Evolutionary conservation across 2,329 filamentous ascomycete species (phyloP), one percentile per base, ranked within the genome.

Genomic region (Scopulariopsis brevicaulis): DNA sequence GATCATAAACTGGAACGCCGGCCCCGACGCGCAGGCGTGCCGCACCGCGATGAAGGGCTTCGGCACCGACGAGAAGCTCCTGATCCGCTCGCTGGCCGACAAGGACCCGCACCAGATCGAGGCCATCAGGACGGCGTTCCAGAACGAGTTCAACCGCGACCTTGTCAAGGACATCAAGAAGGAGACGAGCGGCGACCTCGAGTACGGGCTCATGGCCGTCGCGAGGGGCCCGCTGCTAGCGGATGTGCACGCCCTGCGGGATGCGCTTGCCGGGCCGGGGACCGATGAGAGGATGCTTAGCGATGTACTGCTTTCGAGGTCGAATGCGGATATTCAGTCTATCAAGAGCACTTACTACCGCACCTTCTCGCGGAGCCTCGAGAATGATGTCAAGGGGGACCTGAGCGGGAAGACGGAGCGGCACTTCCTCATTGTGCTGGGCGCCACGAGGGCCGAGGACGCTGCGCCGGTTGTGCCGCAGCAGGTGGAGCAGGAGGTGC

Each of bases 41-140:
- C 83, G 90, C 57, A 81, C 81, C 64, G 90, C 93, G 2, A 96
- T 96, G 90, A 96, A 96, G 71, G 91, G 91, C 0, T 89, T 96
- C 61, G 93, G 92, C 37, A 96, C 92, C 0, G 84, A 97, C 65
- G 92, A 96, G 70, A 86, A 84, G 65, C 71, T 80, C 0, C 74
- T 97, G 18, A 92, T 96, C 62, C 74, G 77, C 2, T 74, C 86
- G 3, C 75, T 97, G 10, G 74, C 86, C 2, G 81, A 78, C 63
- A 86, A 91, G 62, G 89, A 95, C 62, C 87, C 92, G 1, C 75
- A 91, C 4, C 89, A 96, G 68, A 80, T 94, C 61, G 81, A 85
- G 54, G 76, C 82, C 10, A 77, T 95, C 56, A 82, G 85, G 59
- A 69, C 78, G 8, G 79, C 86, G 2, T 97, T 87, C 73, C 74